Evolutionary conservation across 352 stramenopile species (phyloP), one percentile per base, ranked within the genome.

Genomic region (Blastocystis sp.): DNA sequence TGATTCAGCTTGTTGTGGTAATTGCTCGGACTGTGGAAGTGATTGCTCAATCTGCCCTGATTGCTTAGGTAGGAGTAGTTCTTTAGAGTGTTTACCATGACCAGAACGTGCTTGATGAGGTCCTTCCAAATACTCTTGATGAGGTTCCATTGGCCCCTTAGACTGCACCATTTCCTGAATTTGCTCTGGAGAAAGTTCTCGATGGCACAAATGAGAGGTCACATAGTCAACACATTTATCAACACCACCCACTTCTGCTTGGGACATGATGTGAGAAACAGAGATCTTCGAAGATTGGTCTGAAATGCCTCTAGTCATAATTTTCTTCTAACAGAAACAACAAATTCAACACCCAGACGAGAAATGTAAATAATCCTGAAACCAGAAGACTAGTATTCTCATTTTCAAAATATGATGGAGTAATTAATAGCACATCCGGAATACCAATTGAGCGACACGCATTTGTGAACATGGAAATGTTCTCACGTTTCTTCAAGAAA

Each of bases 401-500:
- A 62, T 66, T 69, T 24, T 64, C 48, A 64, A 84, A 84, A 44
- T 84, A 84, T 5, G 48, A 84, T 9, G 30, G 40, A 24, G 51
- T 84, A 53, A 84, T 84, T 7, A 84, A 51, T 13, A 66, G 22
- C 11, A 84, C 30, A 68, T 66, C 48, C 24, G 73, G 73, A 84
- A 84, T 84, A n/a, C 54, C 59, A n/a, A 84, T 84, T 4, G 73
- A 84, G 35, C 73, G 73, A 44, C 73, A 84, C 11, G 73, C 73
- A 64, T 84, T 84, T 37, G 73, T 66, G 48, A 84, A 84, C n/a
- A 66, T 84, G 51, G 73, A 84, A 53, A 84, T 30, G 33, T 84
- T 84, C n/a, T 84, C 73, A 17, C 51, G 73, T 35, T 84, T 84
- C 27, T 66, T 44, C 22, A 84, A 84, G 51, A 84, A 37, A n/a